Conservation (phyloP, 345 rosid species). For the Sisymbrium altissimum region DNA sequence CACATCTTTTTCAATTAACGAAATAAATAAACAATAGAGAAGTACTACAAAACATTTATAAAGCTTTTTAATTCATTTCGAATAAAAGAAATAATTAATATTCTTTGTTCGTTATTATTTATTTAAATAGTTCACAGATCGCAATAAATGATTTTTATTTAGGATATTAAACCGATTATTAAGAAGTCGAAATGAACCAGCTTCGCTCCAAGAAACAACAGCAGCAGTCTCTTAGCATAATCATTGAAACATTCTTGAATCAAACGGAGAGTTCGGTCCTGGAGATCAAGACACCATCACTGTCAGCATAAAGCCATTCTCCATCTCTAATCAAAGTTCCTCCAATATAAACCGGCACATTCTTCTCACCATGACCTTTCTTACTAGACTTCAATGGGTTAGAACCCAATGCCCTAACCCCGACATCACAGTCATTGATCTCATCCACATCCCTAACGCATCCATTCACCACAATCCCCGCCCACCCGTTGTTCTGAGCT, state of each 20-base stretch:
- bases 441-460: conserved; percentile 86
- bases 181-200: not conserved
- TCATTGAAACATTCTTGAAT: conserved; percentile 2
- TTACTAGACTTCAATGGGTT: conserved; percentile 74
- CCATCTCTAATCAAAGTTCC: conserved; percentile 64
- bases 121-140: not conserved
- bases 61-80: not conserved
- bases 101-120: not conserved
- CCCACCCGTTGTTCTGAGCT: conserved; percentile 86
- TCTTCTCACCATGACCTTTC: conserved; percentile 76
- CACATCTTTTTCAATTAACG: not conserved
- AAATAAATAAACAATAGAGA: not conserved
- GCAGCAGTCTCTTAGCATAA: not conserved
- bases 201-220: not conserved
- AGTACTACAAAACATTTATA: not conserved
- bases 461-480: conserved; percentile 72
- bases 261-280: conserved; percentile 54
- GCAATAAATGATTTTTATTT: not conserved
- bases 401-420: conserved; percentile 78
- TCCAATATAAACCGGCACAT: conserved; percentile 51
- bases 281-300: conserved; percentile 74
- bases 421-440: conserved; percentile 69
- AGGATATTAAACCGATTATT: not conserved
- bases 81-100: not conserved
- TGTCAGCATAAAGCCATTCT: conserved; percentile 88